Evolutionary conservation across 2,329 filamentous ascomycete genomes (phyloP), one percentile per base, ranked within the genome.

Genomic region (Curvularia eragrostidis): DNA sequence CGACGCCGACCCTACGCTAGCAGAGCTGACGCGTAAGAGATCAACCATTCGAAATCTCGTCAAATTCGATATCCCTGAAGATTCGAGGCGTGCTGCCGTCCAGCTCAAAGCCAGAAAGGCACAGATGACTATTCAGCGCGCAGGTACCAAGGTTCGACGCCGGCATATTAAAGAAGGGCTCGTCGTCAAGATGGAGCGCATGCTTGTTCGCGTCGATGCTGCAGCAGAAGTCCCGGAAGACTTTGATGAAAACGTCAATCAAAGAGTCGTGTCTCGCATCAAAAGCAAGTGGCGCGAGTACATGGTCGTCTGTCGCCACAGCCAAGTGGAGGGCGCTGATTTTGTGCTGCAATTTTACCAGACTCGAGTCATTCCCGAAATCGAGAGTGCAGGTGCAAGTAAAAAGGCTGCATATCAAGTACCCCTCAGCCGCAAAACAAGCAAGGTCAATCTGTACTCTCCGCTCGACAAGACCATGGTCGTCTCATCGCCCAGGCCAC

Each of bases 271-370:
- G 59, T 85, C 85, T 8, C 80, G 82, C 52, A 80, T 82, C 10
- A 75, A 85, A 41, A 85, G 89, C 61, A 89, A 87, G 64, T 90
- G 87, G 87, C 79, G 85, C 47, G 87, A 90, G 68, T 89, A 84
- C 56, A 82, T 83, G 78, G 72, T 83, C 12, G 86, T 89, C 7
- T 89, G 86, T 62, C 81, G 87, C 49, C 84, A 86, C 65, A 82
- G 82, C 55, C 79, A 79, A 4, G 79, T 82, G 18, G 82, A 85
- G 15, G 80, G 84, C 47, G 81, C 82, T 0, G 83, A 84, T 9
- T 85, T 86, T 66, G 75, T 81, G 4, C 73, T 88, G 30, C 84
- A 87, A 66, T 81, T 88, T 69, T 88, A 88, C 68, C 85, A 85
- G 65, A 87, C 83, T 28, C 79, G 85, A 53, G 84, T 88, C 42